Base-by-base conservation (phyloP, 179 eudicot species). In the Silene coronaria region DNA sequence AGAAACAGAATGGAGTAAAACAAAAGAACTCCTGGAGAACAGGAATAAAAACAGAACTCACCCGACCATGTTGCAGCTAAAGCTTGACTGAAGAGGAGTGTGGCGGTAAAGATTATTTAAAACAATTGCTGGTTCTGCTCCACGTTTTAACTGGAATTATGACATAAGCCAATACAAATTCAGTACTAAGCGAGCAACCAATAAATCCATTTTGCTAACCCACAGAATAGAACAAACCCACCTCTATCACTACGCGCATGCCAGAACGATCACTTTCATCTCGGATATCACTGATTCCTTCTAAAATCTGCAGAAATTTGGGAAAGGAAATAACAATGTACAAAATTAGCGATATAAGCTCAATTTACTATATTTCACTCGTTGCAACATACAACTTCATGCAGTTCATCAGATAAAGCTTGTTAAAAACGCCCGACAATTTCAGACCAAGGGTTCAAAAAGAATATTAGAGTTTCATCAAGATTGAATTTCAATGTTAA, bases 1-100 rank as follows among this genome's bases (percentile, higher is more conserved):
- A 32, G 11, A 16, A 10, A 23, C 23, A 30, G 14, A 66, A 32
- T 16, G 9, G 46, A 22, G 53, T 32, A 21, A 19, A 48, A 71
- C 23, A 4, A 71, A 3, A 71, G 16, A 70, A 48, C 7, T 70
- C 59, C 23, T 21, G 17, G 75, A 28, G 22, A 61, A 24, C 27
- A 22, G 45, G 24, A 0, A 60, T n/a, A 59, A 30, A 34, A 23
- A 74, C 63, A 66, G 42, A 21, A 80, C 99, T 83, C 77, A 95
- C 99, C 99, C 99, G 70, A 95, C 95, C 99, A 95, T 95, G 83
- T 95, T 95, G 91, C 99, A 95, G 88, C 89, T 91, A 75, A 95
- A 95, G 79, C 97, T 81, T 26, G 99, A 86, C 82, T 95, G 99
- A 69, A 95, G 90, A 61, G 93, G 89, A 70, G 99, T 95, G 46